Percentiles rank a stretch among this genome's conserved stretches.
Conservation (phyloP, 208 protist species). For the Acanthamoeba royreba region DNA sequence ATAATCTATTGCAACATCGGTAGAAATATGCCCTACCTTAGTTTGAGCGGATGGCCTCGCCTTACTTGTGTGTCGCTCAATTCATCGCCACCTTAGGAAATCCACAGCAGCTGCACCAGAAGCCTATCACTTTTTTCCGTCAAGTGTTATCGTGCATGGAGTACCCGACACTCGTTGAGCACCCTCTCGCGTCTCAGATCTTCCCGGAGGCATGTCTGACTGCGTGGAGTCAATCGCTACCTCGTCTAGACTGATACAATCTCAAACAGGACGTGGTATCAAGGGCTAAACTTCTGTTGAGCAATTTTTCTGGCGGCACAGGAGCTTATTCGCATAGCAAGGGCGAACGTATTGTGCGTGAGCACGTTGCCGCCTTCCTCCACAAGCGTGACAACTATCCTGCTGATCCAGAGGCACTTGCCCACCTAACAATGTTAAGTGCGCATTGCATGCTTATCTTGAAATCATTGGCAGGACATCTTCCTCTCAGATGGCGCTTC, state of each 20-base stretch:
- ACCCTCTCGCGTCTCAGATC: slow-evolving; percentile 59
- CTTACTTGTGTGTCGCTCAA: too few species aligned
- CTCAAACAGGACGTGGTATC: slow-evolving; percentile 83
- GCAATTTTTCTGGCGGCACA: slow-evolving; percentile 18
- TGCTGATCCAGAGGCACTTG: slow-evolving; percentile 63
- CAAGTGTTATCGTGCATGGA: slow-evolving; percentile 82
- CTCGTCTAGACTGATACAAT: not conserved
- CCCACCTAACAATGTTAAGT: not conserved
- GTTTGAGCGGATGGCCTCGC: too few species aligned
- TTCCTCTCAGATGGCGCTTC: slow-evolving; percentile 97
- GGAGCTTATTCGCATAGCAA: slow-evolving; percentile 96
- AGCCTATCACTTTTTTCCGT: slow-evolving; percentile 95
- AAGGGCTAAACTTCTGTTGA: slow-evolving; percentile 77
- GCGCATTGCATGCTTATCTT: not conserved
- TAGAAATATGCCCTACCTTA: too few species aligned
- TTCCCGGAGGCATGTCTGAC: slow-evolving; percentile 81
- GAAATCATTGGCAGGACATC: slow-evolving; percentile 76
- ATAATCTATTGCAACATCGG: slow-evolving; percentile 98
- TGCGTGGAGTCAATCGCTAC: slow-evolving; percentile 37
- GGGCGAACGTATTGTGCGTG: slow-evolving; percentile 85
- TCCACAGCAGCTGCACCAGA: slow-evolving; percentile 94
- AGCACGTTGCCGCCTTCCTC: slow-evolving; percentile 93
- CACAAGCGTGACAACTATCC: slow-evolving; percentile 87
- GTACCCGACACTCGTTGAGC: slow-evolving; percentile 77
- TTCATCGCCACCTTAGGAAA: slow-evolving; percentile 88